Evolutionary conservation across 2,329 filamentous ascomycete species (phyloP).

Genomic region (Coniosporium uncinatum): DNA sequence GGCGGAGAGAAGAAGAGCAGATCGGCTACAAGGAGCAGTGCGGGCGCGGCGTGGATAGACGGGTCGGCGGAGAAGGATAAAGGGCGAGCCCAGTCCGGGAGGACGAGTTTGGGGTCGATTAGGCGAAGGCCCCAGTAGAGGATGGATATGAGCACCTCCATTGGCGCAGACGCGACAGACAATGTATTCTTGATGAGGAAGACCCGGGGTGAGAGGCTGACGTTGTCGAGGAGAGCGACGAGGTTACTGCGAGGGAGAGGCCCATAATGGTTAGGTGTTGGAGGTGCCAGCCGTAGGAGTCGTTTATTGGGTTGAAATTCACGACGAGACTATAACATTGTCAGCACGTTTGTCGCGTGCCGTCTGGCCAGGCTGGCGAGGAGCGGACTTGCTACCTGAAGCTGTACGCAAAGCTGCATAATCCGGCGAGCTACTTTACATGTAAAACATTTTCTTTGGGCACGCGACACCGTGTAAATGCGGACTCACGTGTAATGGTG

Average conservation of each 20-base stretch:
- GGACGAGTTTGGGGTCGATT: conserved; percentile 43
- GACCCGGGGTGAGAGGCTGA: conserved; percentile 50
- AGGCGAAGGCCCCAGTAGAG: conserved; percentile 67
- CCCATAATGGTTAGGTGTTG: conserved; percentile 74
- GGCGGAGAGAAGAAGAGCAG: conserved; percentile 66
- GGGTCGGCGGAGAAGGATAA: conserved; percentile 48
- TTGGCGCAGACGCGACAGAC: conserved; percentile 58
- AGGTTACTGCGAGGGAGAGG: conserved; percentile 48
- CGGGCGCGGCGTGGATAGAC: conserved; percentile 61
- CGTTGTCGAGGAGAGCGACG: conserved; percentile 57
- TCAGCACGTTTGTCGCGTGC: too few species aligned
- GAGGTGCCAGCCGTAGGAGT: conserved; percentile 62
- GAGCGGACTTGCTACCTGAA: too few species aligned
- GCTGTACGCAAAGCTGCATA: too few species aligned
- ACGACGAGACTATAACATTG: conserved; percentile 1
- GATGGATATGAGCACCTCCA: conserved; percentile 65
- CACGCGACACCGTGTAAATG: too few species aligned
- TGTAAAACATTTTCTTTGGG: too few species aligned
- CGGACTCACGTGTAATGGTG: too few species aligned
- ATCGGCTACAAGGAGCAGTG: conserved; percentile 59
- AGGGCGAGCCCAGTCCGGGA: conserved; percentile 37
- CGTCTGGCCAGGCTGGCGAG: too few species aligned
- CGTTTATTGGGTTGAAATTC: conserved; percentile 34
- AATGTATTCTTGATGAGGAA: conserved; percentile 65
- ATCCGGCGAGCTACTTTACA: too few species aligned